Percentiles rank a stretch among this genome's conserved stretches.
Evolutionary conservation across 106 monocot species (phyloP).

Genomic region (Agapanthus africanus): DNA sequence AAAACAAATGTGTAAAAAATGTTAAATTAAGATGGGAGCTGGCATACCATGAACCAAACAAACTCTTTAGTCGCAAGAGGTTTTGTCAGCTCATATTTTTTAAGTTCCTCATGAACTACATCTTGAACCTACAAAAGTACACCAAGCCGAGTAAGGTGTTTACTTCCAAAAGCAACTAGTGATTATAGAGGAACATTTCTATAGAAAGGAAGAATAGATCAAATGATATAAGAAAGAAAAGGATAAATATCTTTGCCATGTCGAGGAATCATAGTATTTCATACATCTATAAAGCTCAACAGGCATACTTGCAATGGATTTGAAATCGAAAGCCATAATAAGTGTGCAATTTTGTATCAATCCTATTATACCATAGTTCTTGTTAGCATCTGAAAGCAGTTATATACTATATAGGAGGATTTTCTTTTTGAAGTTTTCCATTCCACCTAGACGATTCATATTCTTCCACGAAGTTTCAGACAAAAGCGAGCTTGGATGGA

Average conservation of each 20-base stretch:
- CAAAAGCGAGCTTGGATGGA: too few relatives aligned
- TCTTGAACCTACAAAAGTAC: constrained; percentile 37
- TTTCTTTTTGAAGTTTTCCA: too few relatives aligned
- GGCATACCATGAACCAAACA: constrained; percentile 52
- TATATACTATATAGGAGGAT: background rate
- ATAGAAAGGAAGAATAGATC: background rate
- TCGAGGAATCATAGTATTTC: background rate
- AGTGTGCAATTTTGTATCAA: too few relatives aligned
- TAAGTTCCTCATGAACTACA: constrained; percentile 28
- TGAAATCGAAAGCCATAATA: background rate
- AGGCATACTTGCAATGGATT: background rate
- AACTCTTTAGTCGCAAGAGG: constrained; percentile 53
- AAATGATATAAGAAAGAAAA: background rate
- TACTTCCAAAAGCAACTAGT: background rate
- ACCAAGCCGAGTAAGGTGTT: background rate
- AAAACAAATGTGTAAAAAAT: background rate
- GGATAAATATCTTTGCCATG: too few relatives aligned
- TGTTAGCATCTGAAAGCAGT: constrained; percentile 3
- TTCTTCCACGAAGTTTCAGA: too few relatives aligned
- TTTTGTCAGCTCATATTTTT: constrained; percentile 43
- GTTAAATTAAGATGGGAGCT: background rate
- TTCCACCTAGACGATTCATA: too few relatives aligned
- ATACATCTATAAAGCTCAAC: too few relatives aligned
- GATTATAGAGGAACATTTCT: too few relatives aligned
- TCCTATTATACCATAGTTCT: background rate